Conservation (phyloP, 106 monocot genomes). For the Acorus gramineus region DNA sequence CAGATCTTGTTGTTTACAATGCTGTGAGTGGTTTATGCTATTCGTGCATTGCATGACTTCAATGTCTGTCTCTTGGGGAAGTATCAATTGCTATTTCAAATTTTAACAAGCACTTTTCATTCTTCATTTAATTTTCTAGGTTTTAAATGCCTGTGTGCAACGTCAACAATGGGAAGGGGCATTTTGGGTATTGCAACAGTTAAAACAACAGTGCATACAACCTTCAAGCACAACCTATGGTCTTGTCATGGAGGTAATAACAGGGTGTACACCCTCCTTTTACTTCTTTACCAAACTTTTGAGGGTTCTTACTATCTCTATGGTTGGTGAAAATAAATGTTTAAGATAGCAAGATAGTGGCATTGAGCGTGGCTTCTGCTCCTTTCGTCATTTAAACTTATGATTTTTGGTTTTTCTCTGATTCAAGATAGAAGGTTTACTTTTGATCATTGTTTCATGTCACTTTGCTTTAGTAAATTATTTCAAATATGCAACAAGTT, state of each 20-base stretch:
- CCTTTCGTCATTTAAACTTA: too few relatives aligned
- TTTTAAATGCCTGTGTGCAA: constrained; percentile 91
- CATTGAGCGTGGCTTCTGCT: too few relatives aligned
- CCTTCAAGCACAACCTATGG: constrained; percentile 92
- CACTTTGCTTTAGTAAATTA: too few relatives aligned
- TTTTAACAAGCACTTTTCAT: not conserved
- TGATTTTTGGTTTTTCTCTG: too few relatives aligned
- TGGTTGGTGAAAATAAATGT: too few relatives aligned
- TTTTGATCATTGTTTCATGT: too few relatives aligned
- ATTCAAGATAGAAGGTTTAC: too few relatives aligned
- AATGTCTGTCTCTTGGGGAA: not conserved
- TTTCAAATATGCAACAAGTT: too few relatives aligned
- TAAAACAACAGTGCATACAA: constrained; percentile 53
- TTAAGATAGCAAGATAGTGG: too few relatives aligned
- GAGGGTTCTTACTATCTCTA: not conserved
- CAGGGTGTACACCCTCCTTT: not conserved
- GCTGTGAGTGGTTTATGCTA: constrained; percentile 45
- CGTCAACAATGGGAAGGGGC: constrained; percentile 95
- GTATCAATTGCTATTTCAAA: not conserved
- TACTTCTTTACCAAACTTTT: not conserved
- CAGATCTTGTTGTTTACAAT: constrained; percentile 89
- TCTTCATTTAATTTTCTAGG: constrained; percentile 28
- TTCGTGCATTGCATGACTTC: not conserved
- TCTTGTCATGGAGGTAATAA: constrained; percentile 86
- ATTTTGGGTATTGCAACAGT: constrained; percentile 94